Percentiles rank a stretch among this genome's conserved stretches.
phyloP scores from a whole-genome alignment of 129 eudicot species.

The Cynara cardunculus region DNA sequence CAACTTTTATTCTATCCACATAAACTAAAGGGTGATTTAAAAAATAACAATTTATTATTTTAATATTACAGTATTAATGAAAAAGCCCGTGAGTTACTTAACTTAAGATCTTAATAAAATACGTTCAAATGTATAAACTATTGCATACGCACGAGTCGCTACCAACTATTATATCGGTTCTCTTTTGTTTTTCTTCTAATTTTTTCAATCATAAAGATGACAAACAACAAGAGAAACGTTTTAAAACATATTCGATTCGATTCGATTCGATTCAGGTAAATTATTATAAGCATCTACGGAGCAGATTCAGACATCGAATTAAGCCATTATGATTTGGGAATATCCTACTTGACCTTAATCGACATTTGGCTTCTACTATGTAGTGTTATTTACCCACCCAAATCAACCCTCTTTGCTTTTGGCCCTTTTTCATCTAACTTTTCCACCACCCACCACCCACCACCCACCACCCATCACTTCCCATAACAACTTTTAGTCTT shows the following conservation, averaged over 20 bases:
- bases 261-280: background rate
- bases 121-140: background rate
- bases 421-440: slow-evolving; percentile 24
- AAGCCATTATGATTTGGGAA: slow-evolving; percentile 13
- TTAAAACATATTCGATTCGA: background rate
- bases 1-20: background rate
- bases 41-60: no score
- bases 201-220: background rate
- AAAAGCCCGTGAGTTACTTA: no score
- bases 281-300: background rate
- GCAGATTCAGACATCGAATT: slow-evolving; percentile 4
- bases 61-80: no score
- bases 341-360: slow-evolving; percentile 25
- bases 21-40: background rate
- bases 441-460: slow-evolving; percentile 32
- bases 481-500: slow-evolving; percentile 8
- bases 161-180: background rate
- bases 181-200: background rate
- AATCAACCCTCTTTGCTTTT: slow-evolving; percentile 30
- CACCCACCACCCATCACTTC: slow-evolving; percentile 19
- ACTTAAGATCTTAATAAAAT: no score
- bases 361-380: slow-evolving; percentile 30
- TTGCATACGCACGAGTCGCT: background rate
- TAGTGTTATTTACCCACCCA: slow-evolving; percentile 30
- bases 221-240: background rate